Evolutionary conservation across 1,284 basidiomycete genomes (phyloP), one percentile per base, ranked within the genome.

Genomic region (Flammula alnicola): DNA sequence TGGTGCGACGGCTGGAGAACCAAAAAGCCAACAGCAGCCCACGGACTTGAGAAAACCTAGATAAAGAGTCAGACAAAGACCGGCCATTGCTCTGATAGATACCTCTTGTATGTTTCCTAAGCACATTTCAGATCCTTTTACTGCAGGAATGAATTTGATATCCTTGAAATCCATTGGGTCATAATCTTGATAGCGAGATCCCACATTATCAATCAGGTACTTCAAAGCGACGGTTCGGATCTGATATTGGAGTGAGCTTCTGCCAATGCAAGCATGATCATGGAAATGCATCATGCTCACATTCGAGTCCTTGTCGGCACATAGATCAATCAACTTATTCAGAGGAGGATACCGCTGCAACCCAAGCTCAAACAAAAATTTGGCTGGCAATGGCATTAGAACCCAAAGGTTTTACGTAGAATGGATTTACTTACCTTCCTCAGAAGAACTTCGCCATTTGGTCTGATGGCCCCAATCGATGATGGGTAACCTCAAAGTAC

Each of bases 401-500:
- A 27, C 26, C 14, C n/a, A 7, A 16, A 20, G 38, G 23, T 12
- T 32, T 5, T 45, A 20, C n/a, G 1, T 33, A 11, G 20, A 47
- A 30, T 16, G 30, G 29, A 12, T 12, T 22, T 12, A 59, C 73
- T 32, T 42, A 89, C 93, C 92, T 84, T 97, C 95, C 22, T 93
- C 91, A 0, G 91, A 92, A 16, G 77, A 80, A 3, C 77, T 68
- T 46, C 81, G 78, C 95, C 95, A 97, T 63, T 88, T 93, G 5
- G 70, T 69, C 53, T 84, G 78, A 7, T 77, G 77, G 1, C 90
- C 87, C 95, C 95, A 99, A 61, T 93, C 93, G 31, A 99, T 76
- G 1, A 96, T 66, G 0, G 95, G 93, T 7, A 99, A 72, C 6
- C 82, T 80, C 2, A 98, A 74, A 39, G 83, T 76, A 8, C 89